Evolutionary conservation across 2,329 filamentous ascomycete genomes (phyloP).

Genomic region (Rutstroemia sp.): DNA sequence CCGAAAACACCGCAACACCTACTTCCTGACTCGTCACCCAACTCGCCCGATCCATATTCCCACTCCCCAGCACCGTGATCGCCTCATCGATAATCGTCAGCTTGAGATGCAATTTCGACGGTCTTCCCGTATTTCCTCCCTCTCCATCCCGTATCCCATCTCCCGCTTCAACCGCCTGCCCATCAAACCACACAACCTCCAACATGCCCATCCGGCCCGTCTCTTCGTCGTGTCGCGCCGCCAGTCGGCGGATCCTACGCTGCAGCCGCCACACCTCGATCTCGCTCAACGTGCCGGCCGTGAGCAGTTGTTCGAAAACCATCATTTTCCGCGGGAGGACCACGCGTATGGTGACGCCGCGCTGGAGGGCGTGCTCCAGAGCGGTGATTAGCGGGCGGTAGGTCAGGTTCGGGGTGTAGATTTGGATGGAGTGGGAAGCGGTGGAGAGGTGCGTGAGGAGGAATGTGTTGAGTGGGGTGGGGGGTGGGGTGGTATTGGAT

Average conservation of each 20-base stretch:
- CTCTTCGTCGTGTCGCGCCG: neutral
- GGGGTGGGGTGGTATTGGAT: slow-evolving; percentile 57
- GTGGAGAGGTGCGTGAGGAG: slow-evolving; percentile 28
- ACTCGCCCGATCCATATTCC: slow-evolving; percentile 78
- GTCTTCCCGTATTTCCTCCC: slow-evolving; percentile 38
- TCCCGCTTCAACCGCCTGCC: slow-evolving; percentile 10
- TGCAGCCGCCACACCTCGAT: slow-evolving; percentile 51
- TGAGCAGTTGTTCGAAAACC: slow-evolving; percentile 74
- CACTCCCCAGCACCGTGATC: slow-evolving; percentile 65
- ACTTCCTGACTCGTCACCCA: slow-evolving; percentile 85
- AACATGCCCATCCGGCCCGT: slow-evolving; percentile 19
- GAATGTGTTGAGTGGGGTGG: slow-evolving; percentile 38
- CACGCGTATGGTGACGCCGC: slow-evolving; percentile 62
- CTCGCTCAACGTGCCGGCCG: slow-evolving; percentile 66
- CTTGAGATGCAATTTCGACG: slow-evolving; percentile 67
- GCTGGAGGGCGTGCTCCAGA: slow-evolving; percentile 51
- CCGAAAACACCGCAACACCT: slow-evolving; percentile 51
- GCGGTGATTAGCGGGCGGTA: slow-evolving; percentile 55
- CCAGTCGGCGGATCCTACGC: too few species aligned
- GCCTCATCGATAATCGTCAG: slow-evolving; percentile 64
- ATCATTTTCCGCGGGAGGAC: slow-evolving; percentile 65
- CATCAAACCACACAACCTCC: slow-evolving; percentile 25
- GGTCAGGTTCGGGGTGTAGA: slow-evolving; percentile 76
- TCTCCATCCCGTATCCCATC: slow-evolving; percentile 15
- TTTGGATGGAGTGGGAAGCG: slow-evolving; percentile 52